Conservation (phyloP, 306 rosid species). For the Sesbania bispinosa region DNA sequence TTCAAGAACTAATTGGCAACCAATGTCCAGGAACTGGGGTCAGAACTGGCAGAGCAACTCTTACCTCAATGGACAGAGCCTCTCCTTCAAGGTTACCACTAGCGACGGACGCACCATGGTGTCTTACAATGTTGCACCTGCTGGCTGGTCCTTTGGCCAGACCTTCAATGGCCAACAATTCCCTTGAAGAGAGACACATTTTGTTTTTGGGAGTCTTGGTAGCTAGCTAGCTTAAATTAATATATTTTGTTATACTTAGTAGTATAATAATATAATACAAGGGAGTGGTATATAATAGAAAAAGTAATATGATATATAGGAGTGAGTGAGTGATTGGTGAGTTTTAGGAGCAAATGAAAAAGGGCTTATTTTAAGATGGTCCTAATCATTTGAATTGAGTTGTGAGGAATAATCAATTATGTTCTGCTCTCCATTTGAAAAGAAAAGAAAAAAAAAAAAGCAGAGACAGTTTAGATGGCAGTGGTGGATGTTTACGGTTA, state of each 20-base stretch:
- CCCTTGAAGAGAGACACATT: neutral
- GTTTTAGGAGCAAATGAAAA: slow-evolving; percentile 19
- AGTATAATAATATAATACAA: neutral
- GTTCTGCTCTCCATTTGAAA: slow-evolving; percentile 20
- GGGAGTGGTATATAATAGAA: neutral
- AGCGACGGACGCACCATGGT: slow-evolving; percentile 57
- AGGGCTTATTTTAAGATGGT: slow-evolving; percentile 42
- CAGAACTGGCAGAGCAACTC: slow-evolving; percentile 86
- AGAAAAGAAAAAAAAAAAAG: too few relatives aligned
- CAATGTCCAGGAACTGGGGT: slow-evolving; percentile 85
- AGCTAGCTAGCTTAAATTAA: neutral
- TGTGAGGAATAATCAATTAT: slow-evolving; percentile 7
- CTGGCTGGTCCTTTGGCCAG: slow-evolving; percentile 74
- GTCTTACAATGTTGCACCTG: slow-evolving; percentile 50
- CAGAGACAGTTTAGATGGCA: slow-evolving; percentile 33
- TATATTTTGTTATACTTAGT: neutral
- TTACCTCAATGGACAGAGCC: slow-evolving; percentile 63
- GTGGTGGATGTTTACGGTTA: slow-evolving; percentile 44
- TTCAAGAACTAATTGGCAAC: slow-evolving; percentile 63
- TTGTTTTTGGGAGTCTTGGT: neutral
- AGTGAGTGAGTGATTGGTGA: slow-evolving; percentile 18
- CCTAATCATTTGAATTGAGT: slow-evolving; percentile 22
- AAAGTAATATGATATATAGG: neutral
- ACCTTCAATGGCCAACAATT: slow-evolving; percentile 62
- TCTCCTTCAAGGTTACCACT: slow-evolving; percentile 65